Percentiles rank a stretch among this genome's conserved stretches.
Evolutionary conservation across 2,329 filamentous ascomycete genomes (phyloP).

Genomic region (Fusarium secorum): DNA sequence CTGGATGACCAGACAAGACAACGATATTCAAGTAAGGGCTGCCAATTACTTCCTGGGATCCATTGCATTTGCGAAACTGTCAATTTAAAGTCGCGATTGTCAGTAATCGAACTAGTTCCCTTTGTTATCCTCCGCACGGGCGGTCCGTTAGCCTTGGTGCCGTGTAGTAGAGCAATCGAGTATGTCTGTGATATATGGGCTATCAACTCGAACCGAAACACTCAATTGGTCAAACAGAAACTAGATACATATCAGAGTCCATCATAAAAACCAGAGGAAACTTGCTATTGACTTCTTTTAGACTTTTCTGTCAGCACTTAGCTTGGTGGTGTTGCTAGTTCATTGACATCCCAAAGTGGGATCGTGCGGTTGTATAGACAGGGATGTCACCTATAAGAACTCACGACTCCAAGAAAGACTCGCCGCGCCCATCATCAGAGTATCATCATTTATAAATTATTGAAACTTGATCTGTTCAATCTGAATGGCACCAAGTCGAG

Average conservation of each 20-base stretch:
- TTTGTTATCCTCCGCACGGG: constrained; percentile 10
- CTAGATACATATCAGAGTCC: not conserved
- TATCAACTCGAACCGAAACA: not conserved
- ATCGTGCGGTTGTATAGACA: constrained; percentile 15
- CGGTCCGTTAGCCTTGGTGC: not conserved
- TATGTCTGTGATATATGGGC: not conserved
- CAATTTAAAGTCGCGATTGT: not conserved
- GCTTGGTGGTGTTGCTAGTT: constrained; percentile 26
- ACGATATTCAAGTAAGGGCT: not conserved
- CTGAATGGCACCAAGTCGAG: not conserved
- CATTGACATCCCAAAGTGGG: constrained; percentile 13
- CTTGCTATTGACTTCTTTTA: not conserved
- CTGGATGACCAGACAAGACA: not conserved
- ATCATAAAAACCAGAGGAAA: not conserved
- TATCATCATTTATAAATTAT: not conserved
- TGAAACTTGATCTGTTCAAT: no score
- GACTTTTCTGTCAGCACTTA: constrained; percentile 15
- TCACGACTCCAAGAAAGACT: not conserved
- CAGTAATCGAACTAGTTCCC: not conserved
- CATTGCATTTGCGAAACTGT: not conserved
- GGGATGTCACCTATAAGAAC: not conserved
- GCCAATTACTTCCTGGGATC: not conserved
- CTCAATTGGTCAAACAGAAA: not conserved
- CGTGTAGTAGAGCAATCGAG: not conserved
- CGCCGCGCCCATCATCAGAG: not conserved